phyloP scores from a whole-genome alignment of 306 rosid species.

The Rosa persica region DNA sequence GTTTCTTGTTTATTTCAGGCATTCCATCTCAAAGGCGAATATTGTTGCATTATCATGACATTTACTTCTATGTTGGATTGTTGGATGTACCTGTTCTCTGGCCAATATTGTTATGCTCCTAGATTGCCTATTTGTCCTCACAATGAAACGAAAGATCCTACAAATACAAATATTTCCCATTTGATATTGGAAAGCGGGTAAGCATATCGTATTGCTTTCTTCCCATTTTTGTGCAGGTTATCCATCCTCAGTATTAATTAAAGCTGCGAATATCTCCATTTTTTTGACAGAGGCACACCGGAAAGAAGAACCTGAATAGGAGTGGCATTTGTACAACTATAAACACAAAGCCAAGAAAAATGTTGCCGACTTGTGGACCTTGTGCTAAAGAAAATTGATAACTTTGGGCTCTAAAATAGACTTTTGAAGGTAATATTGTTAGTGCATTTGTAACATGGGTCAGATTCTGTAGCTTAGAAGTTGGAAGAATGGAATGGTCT shows the following conservation, averaged over 20 bases:
- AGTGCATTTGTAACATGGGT: neutral
- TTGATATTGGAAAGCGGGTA: slow-evolving; percentile 60
- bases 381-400: neutral
- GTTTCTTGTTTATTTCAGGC: slow-evolving; percentile 18
- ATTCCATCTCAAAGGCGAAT: slow-evolving; percentile 62
- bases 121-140: slow-evolving; percentile 63
- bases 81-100: slow-evolving; percentile 54
- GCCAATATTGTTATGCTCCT: slow-evolving; percentile 65
- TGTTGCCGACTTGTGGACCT: neutral
- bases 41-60: slow-evolving; percentile 56
- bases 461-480: slow-evolving; percentile 7
- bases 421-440: neutral
- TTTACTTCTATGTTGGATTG: slow-evolving; percentile 53
- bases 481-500: neutral
- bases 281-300: slow-evolving; percentile 8
- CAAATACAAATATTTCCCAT: slow-evolving; percentile 59
- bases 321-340: neutral
- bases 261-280: neutral
- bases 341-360: neutral
- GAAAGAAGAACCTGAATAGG: slow-evolving; percentile 5
- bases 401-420: neutral
- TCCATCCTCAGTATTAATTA: neutral
- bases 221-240: neutral
- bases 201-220: slow-evolving; percentile 2
- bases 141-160: slow-evolving; percentile 69